Conservation (phyloP, 306 rosid genomes). For the Acacia melanoxylon region DNA sequence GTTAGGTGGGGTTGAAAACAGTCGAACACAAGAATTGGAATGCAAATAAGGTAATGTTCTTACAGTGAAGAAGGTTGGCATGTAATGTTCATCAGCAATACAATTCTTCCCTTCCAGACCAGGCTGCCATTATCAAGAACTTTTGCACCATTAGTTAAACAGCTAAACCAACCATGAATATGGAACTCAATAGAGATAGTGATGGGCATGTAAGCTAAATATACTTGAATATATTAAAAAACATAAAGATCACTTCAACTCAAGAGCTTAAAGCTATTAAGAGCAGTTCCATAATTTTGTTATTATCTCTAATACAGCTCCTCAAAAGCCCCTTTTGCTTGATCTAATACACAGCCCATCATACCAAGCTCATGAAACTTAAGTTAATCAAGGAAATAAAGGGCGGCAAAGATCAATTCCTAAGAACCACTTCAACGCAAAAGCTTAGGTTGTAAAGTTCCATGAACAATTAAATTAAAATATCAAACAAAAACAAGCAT, state of each 20-base stretch:
- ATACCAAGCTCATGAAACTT: neutral
- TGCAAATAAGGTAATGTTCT: constrained; percentile 26
- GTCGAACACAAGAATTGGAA: neutral
- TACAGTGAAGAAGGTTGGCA: constrained; percentile 91
- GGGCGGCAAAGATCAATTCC: neutral
- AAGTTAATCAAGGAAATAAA: neutral
- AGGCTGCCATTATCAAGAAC: constrained; percentile 62
- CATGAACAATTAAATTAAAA: neutral
- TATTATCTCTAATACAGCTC: neutral
- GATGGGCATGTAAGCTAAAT: neutral
- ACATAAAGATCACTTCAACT: neutral
- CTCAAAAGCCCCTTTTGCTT: neutral
- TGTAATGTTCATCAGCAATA: constrained; percentile 94
- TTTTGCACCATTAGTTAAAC: constrained; percentile 25
- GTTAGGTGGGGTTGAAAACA: constrained; percentile 21
- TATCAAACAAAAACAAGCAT: neutral
- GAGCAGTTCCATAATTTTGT: neutral
- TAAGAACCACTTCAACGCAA: neutral
- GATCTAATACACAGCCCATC: neutral
- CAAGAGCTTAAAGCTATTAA: neutral
- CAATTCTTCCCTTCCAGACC: constrained; percentile 89
- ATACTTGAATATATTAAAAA: neutral
- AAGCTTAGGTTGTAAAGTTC: neutral
- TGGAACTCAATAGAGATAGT: neutral
- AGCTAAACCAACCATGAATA: neutral